Percentiles rank a stretch among this genome's conserved stretches.
These are phyloP conservation scores for Tolypocladium pustulatum DNA, from an alignment of 2,329 filamentous ascomycete species.

Conservation along the genomic window DNA sequence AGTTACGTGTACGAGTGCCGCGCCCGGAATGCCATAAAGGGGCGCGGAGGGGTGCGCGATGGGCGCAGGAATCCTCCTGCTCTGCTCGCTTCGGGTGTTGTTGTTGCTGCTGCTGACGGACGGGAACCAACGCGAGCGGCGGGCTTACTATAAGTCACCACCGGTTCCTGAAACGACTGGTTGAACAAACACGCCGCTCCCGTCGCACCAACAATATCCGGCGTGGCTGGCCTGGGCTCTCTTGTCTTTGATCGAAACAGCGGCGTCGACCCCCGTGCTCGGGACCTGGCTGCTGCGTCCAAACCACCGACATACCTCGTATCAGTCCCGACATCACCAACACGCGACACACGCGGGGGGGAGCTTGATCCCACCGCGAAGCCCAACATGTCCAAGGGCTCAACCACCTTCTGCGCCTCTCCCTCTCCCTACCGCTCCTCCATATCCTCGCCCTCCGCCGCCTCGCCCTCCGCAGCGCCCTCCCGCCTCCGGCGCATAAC, in stretches of 20 bases:
- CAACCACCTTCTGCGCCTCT: not conserved
- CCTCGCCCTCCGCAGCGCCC: not conserved
- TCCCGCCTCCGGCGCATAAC: conserved; percentile 1
- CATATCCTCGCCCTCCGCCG: not conserved
- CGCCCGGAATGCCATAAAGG: not conserved
- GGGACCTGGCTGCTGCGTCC: too few relatives aligned
- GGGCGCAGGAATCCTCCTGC: too few relatives aligned
- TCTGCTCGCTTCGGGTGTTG: too few relatives aligned
- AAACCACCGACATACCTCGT: not conserved
- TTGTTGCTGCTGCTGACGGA: too few relatives aligned
- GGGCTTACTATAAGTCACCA: too few relatives aligned
- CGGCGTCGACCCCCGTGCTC: too few relatives aligned
- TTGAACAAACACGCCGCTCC: not conserved
- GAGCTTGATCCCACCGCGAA: not conserved
- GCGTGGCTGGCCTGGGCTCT: too few relatives aligned
- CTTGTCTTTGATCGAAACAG: too few relatives aligned
- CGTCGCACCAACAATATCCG: not conserved
- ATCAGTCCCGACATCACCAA: not conserved
- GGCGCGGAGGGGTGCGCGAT: too few relatives aligned
- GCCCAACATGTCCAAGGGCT: not conserved
- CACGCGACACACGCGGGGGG: not conserved
- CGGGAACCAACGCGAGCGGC: too few relatives aligned
- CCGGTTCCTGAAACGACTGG: too few relatives aligned
- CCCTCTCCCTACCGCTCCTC: not conserved
- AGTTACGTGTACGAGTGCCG: too few relatives aligned